phyloP scores from a whole-genome alignment of 192 early-diverging fungal genomes.

The Linnemannia zychae region DNA sequence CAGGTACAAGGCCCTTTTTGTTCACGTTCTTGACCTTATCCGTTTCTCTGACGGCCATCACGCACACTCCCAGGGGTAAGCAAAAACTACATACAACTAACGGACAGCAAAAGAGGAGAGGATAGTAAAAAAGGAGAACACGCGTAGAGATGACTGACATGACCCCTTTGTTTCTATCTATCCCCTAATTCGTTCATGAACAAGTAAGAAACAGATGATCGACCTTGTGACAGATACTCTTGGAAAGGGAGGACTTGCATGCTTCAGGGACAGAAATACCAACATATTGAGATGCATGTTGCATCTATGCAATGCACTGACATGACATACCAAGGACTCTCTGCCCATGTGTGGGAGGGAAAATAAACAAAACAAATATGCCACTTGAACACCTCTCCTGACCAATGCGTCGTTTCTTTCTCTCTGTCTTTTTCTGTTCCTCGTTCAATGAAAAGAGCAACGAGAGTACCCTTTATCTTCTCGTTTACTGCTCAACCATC shows the following conservation, averaged over 20 bases:
- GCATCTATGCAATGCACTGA: conserved; percentile 3
- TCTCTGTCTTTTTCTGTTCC: not conserved
- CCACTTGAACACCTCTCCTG: conserved; percentile 7
- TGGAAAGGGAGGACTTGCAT: no score
- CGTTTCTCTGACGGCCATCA: not conserved
- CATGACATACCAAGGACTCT: not conserved
- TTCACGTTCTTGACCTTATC: not conserved
- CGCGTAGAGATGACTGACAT: not conserved
- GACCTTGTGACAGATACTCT: conserved; percentile 29
- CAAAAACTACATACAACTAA: not conserved
- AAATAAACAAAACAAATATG: not conserved
- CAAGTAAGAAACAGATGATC: conserved; percentile 13
- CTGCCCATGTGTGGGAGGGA: not conserved
- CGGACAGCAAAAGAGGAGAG: not conserved
- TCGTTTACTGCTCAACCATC: conserved; percentile 12
- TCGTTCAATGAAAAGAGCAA: no score
- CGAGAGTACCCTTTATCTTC: not conserved
- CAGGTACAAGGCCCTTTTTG: not conserved
- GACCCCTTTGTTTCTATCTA: not conserved
- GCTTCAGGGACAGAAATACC: not conserved
- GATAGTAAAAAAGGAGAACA: not conserved
- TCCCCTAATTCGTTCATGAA: not conserved
- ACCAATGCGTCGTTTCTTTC: not conserved
- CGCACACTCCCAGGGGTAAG: not conserved
- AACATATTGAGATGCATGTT: not conserved